Base-by-base conservation (phyloP, 2,329 filamentous ascomycete species). In the Colletotrichum graminicola region DNA sequence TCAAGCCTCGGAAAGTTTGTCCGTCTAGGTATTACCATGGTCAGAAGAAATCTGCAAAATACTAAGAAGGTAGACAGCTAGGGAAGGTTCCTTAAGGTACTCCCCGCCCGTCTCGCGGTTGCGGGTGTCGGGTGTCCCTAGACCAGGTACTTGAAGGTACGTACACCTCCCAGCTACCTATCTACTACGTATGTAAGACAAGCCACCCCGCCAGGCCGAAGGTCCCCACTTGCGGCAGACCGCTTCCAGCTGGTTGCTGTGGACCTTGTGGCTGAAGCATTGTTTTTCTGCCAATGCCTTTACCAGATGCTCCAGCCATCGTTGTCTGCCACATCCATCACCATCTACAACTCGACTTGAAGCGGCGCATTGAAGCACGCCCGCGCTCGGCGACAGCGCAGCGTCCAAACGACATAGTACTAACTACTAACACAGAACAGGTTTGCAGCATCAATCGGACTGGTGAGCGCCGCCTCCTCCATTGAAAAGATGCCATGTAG, bases 341-440 rank as follows among this genome's bases (percentile, higher is more conserved):
- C 56, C 70, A 72, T 43, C 70, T 14, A 49, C 70, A 66, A 60
- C 66, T 64, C 60, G 47, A 71, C 68, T 63, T 52, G 43, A 70
- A 71, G 66, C 61, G 70, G 70, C 55, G 70, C 61, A 71, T 61
- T 56, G 66, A 66, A 71, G 66, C 66, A 72, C 68, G 67, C 70
- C 18, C 60, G 66, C 67, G 60, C 70, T 68, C 45, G 43, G 68
- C 68, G 68, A 71, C 45, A 63, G 68, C 68, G 68, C 65, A 71
- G 68, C 68, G 68, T 63, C 68, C 54, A 55, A 68, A 47, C 59
- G 57, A 49, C n/a, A n/a, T 5, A 45, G 62, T 75, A 78, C 77
- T 76, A 77, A 77, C 73, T 75, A 78, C 77, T 76, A 77, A 77
- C 73, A 69, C 57, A 71, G 52, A 75, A 74, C 74, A 75, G 70